A percentile compares a stretch with the other conserved stretches of the same genome.
phyloP scores from a whole-genome alignment of 169 alveolate species.

The Plasmodium inui region DNA sequence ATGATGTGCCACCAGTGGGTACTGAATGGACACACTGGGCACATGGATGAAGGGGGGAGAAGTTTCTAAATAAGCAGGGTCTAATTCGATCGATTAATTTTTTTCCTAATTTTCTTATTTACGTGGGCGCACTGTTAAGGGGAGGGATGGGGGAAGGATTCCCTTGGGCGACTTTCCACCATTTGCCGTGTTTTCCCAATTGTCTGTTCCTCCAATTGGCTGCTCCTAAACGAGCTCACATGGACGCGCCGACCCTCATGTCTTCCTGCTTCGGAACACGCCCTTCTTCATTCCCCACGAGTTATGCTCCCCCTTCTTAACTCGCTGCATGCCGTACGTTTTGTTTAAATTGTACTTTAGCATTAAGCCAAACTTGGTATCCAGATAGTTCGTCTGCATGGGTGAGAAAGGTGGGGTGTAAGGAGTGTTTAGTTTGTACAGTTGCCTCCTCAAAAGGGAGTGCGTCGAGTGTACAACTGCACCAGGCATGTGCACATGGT shows the following conservation, averaged over 20 bases:
- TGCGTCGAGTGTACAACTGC: background rate
- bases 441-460: background rate
- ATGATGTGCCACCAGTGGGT: background rate
- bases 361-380: slow-evolving; percentile 62
- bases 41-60: background rate
- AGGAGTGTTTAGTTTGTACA: background rate
- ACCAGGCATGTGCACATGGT: background rate
- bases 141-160: background rate
- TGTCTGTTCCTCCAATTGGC: background rate
- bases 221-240: background rate
- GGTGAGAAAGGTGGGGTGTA: background rate
- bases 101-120: slow-evolving; percentile 9
- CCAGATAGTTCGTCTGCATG: slow-evolving; percentile 37
- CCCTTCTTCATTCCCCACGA: slow-evolving; percentile 83
- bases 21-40: background rate
- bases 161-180: background rate
- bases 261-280: slow-evolving; percentile 75
- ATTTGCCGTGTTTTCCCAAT: background rate
- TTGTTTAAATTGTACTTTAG: slow-evolving; percentile 62
- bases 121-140: slow-evolving; percentile 6
- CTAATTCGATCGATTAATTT: background rate
- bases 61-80: slow-evolving; percentile 41
- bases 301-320: slow-evolving; percentile 80
- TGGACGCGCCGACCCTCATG: slow-evolving; percentile 49
- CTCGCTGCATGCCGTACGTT: slow-evolving; percentile 80